Conservation (phyloP, 352 stramenopile genomes). For the Globisporangium recalcitrans region DNA sequence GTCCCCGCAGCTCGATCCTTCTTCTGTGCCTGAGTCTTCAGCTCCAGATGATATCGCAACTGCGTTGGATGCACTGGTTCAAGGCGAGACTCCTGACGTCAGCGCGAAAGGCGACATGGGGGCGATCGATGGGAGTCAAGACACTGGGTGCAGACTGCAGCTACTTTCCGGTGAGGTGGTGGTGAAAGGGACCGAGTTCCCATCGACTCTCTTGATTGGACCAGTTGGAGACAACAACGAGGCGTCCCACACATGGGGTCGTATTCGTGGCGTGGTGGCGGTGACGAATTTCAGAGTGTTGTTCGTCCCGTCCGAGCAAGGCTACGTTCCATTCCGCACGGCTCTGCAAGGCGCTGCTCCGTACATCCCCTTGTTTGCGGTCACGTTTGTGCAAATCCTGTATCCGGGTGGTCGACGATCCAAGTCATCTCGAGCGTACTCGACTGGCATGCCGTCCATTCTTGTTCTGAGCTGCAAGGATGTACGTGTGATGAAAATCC, state of each 20-base stretch:
- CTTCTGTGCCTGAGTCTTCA: constrained; percentile 19
- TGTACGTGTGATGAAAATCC: constrained; percentile 61
- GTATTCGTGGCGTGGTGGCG: constrained; percentile 52
- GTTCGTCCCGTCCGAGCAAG: constrained; percentile 58
- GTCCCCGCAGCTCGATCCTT: constrained; percentile 19
- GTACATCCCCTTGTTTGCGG: constrained; percentile 75
- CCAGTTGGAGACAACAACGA: constrained; percentile 55
- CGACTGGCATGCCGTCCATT: constrained; percentile 44
- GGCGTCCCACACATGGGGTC: constrained; percentile 49
- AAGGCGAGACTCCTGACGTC: background rate
- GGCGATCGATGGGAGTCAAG: constrained; percentile 1
- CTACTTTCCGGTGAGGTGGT: constrained; percentile 35
- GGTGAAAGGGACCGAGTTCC: constrained; percentile 37
- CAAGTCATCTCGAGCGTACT: constrained; percentile 47
- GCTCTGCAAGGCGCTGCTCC: constrained; percentile 36
- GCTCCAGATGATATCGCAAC: constrained; percentile 19
- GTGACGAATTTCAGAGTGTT: constrained; percentile 81
- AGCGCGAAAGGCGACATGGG: background rate
- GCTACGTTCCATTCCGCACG: constrained; percentile 32
- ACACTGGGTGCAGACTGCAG: constrained; percentile 5
- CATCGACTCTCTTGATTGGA: constrained; percentile 56
- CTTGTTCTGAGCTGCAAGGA: constrained; percentile 79
- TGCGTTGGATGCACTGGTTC: background rate
- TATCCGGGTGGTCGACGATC: constrained; percentile 52
- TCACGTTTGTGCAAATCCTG: constrained; percentile 53